phyloP scores from a whole-genome alignment of 176 grass and related monocot genomes.

The Musa beccarii region DNA sequence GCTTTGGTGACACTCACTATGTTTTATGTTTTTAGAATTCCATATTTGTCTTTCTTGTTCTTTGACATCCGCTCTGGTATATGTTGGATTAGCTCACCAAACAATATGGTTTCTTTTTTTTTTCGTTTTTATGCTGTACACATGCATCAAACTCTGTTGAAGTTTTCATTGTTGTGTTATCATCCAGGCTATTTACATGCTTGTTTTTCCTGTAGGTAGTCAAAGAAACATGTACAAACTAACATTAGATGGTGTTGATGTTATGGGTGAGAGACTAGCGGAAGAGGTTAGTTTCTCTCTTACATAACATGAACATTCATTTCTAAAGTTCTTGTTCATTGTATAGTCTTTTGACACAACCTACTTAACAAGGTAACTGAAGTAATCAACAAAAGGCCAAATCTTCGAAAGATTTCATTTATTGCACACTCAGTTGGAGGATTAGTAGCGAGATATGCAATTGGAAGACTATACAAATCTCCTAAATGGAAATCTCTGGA shows the following conservation, averaged over 20 bases:
- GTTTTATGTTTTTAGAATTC: too few relatives aligned
- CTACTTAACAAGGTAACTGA: conserved; percentile 51
- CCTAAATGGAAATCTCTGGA: conserved; percentile 28
- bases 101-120: too few relatives aligned
- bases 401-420: conserved; percentile 86
- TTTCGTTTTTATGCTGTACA: too few relatives aligned
- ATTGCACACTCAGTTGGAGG: conserved; percentile 90
- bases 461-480: conserved; percentile 71
- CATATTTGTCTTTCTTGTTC: background rate
- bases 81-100: background rate
- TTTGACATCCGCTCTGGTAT: background rate
- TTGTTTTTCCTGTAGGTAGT: conserved; percentile 45
- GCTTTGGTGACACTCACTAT: too few relatives aligned
- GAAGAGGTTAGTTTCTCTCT: conserved; percentile 42
- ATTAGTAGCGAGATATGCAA: conserved; percentile 87
- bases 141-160: too few relatives aligned
- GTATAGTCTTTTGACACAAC: conserved; percentile 26
- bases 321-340: background rate
- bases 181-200: background rate
- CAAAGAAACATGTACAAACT: conserved; percentile 59
- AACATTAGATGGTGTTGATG: conserved; percentile 67
- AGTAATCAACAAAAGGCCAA: conserved; percentile 49
- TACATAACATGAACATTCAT: background rate
- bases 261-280: conserved; percentile 69
- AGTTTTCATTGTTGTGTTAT: background rate